These are phyloP conservation scores for Xylaria sp. DNA, from an alignment of 495 filamentous ascomycete genomes.

Conservation along the genomic window DNA sequence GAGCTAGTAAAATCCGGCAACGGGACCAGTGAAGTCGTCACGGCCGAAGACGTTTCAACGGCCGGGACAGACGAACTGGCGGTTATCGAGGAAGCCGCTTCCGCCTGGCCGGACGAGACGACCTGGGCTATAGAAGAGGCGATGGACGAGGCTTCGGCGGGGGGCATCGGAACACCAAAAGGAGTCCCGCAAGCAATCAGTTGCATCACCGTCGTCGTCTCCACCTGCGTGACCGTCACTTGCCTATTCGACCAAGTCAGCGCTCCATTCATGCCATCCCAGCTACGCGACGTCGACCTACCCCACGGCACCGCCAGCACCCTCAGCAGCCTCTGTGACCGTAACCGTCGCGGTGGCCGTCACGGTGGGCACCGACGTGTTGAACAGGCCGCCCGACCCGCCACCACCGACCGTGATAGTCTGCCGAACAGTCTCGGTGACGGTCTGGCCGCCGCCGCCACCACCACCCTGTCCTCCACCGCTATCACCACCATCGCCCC, in stretches of 20 bases:
- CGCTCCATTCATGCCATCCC: background rate
- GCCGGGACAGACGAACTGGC: conserved; percentile 14
- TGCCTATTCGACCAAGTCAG: conserved; percentile 10
- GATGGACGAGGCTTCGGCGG: conserved; percentile 30
- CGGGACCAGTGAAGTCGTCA: background rate
- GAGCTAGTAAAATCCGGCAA: background rate
- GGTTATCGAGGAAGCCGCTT: conserved; percentile 1
- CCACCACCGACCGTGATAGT: conserved; percentile 39
- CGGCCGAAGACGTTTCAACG: conserved; percentile 15
- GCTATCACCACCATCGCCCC: conserved; percentile 25
- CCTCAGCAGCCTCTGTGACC: background rate
- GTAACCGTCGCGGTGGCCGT: conserved; percentile 41
- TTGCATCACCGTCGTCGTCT: conserved; percentile 40
- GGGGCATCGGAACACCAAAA: conserved; percentile 26
- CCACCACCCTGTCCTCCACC: conserved; percentile 8
- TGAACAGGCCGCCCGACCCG: conserved; percentile 26
- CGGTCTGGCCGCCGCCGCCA: conserved; percentile 36
- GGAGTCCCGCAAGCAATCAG: conserved; percentile 35
- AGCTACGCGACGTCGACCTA: conserved; percentile 1
- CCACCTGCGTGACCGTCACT: conserved; percentile 32
- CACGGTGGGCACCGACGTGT: conserved; percentile 43
- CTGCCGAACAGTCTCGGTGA: conserved; percentile 49
- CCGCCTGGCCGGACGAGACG: conserved; percentile 28
- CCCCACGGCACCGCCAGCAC: background rate
- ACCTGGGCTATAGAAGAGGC: conserved; percentile 36